A percentile compares a stretch with the other conserved stretches of the same genome.
Evolutionary conservation across 2,329 filamentous ascomycete species (phyloP).

Genomic region (Zasmidium citrigriseum): DNA sequence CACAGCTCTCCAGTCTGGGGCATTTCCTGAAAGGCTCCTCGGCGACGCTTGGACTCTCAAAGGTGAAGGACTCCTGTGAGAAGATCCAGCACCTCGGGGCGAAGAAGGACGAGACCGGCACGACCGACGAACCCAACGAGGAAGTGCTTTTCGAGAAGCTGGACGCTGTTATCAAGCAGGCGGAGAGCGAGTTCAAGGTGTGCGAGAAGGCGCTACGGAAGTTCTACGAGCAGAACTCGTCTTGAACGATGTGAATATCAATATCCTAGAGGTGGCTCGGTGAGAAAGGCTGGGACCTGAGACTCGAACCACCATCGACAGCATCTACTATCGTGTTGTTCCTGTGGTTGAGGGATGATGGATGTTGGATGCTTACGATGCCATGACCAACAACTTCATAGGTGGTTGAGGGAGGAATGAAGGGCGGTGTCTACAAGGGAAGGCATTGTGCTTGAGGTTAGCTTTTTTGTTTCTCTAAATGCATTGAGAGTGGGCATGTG

Average conservation of each 20-base stretch:
- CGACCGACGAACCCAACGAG: slow-evolving; percentile 64
- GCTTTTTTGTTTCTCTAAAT: neutral
- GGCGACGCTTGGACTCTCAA: slow-evolving; percentile 85
- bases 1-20: slow-evolving; percentile 77
- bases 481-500: neutral
- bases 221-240: slow-evolving; percentile 57
- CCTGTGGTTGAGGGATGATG: neutral
- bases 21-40: slow-evolving; percentile 98
- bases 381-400: neutral
- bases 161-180: slow-evolving; percentile 65
- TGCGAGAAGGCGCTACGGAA: slow-evolving; percentile 69
- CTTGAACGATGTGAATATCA: neutral
- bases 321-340: neutral
- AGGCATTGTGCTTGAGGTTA: neutral
- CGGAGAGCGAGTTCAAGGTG: slow-evolving; percentile 75
- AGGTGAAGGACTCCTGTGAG: slow-evolving; percentile 91
- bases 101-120: slow-evolving; percentile 75
- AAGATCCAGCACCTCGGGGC: slow-evolving; percentile 94
- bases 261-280: neutral
- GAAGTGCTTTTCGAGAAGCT: slow-evolving; percentile 70
- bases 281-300: neutral
- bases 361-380: neutral
- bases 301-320: neutral
- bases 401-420: neutral
- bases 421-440: neutral